Conservation (phyloP, 1,284 basidiomycete genomes). For the Ganoderma lingzhi region DNA sequence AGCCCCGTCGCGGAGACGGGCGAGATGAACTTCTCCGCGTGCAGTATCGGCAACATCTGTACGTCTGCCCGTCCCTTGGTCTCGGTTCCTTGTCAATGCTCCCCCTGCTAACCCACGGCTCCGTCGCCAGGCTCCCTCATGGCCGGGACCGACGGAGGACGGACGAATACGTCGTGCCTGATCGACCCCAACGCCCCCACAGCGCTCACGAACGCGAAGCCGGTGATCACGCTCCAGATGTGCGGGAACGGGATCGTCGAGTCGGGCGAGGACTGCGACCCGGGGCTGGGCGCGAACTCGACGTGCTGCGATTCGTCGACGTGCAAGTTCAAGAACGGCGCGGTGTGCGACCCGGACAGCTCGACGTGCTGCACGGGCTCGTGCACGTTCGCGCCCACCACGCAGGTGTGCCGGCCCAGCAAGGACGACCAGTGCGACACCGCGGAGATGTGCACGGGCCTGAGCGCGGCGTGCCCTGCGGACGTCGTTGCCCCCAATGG, state of each 20-base stretch:
- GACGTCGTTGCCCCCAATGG: slow-evolving; percentile 77
- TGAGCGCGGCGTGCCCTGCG: slow-evolving; percentile 74
- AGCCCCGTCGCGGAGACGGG: slow-evolving; percentile 74
- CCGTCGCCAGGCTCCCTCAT: slow-evolving; percentile 63
- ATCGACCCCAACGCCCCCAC: slow-evolving; percentile 57
- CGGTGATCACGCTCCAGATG: slow-evolving; percentile 71
- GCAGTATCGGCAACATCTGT: slow-evolving; percentile 91
- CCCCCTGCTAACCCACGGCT: background rate
- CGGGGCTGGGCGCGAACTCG: slow-evolving; percentile 69
- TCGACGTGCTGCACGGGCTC: slow-evolving; percentile 79
- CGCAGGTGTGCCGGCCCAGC: slow-evolving; percentile 77
- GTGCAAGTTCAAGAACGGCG: slow-evolving; percentile 79
- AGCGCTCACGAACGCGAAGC: slow-evolving; percentile 52
- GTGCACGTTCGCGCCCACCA: slow-evolving; percentile 75
- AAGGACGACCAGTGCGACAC: slow-evolving; percentile 78
- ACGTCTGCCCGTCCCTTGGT: slow-evolving; percentile 38
- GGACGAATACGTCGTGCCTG: slow-evolving; percentile 69
- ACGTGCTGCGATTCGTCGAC: slow-evolving; percentile 82
- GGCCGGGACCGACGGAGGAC: slow-evolving; percentile 48
- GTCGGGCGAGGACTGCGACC: slow-evolving; percentile 88
- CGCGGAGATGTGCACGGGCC: slow-evolving; percentile 85
- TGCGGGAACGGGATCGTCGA: slow-evolving; percentile 86
- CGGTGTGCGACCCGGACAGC: slow-evolving; percentile 85
- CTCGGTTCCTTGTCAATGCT: background rate
- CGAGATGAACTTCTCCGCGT: slow-evolving; percentile 80